Evolutionary conservation across 176 grass and related monocot species (phyloP), one percentile per base, ranked within the genome.

Genomic region (Cocos nucifera): DNA sequence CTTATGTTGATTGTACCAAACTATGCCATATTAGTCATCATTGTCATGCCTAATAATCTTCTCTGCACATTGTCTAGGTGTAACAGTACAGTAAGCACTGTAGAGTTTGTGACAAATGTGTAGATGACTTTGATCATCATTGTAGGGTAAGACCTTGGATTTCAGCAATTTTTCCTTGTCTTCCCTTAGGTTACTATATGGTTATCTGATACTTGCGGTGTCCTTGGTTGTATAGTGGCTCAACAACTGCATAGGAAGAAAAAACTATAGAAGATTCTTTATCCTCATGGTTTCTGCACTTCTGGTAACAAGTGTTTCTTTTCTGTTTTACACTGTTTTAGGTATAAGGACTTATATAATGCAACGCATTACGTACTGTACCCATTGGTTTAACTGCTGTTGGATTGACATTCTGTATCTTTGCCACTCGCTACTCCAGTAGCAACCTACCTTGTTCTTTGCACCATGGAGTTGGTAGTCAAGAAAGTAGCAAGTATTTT

Each of bases 81-180:
- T 70, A 88, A 64, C 91, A 85, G 69, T 85, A 91, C 74, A 97
- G 87, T 82, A 97, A 92, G 65, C 93, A 97, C 67, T 97, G 93
- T 19, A 88, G 93, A 73, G 93, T 97, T 30, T 97, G 93, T 30
- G 87, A 97, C 78, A 97, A 97, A 65, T 97, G 87, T 71, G 87
- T 91, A 60, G 93, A 91, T 64, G 93, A 87, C 19, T 97, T 97
- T 52, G 93, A 97, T 85, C 93, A 97, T 74, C 87, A 97, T 48
- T 97, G 93, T 73, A 85, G 93, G 53, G 93, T 97, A 82, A 66
- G 74, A 51, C 56, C 9, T 59, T 67, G 32, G 32, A 4, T 35
- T 8, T 9, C 7, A 1, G 32, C 32, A 35, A 35, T 35, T 35
- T 35, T 35, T 35, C 32, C 32, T 35, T 35, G 32, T 35, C 32